Evolutionary conservation across 768 basidiomycete species (phyloP).

Genomic region (Kockovaella imperatae): DNA sequence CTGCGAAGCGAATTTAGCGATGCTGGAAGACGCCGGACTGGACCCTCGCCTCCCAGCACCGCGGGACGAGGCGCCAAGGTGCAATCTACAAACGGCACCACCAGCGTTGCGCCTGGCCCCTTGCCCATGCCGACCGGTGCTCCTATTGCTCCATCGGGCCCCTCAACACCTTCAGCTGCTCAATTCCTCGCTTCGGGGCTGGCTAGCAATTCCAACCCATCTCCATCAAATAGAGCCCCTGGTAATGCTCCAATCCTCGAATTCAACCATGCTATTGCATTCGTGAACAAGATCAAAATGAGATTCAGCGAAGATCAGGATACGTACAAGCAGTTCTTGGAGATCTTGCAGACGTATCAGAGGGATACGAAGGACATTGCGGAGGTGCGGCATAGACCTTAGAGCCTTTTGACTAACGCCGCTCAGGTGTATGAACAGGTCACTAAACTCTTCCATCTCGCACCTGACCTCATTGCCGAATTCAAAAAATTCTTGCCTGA

Average conservation of each 20-base stretch:
- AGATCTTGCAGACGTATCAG: constrained; percentile 50
- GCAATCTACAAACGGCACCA: not conserved
- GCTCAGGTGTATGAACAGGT: constrained; percentile 45
- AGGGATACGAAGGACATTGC: constrained; percentile 54
- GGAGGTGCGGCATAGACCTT: constrained; percentile 48
- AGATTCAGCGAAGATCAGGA: constrained; percentile 82
- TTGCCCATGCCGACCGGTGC: constrained; percentile 7
- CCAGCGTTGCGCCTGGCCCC: constrained; percentile 1
- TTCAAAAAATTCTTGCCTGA: constrained; percentile 46
- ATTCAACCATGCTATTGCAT: constrained; percentile 82
- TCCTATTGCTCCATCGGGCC: constrained; percentile 23
- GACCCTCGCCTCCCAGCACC: no score
- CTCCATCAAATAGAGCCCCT: not conserved
- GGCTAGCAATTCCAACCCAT: not conserved
- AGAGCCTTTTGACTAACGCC: not conserved
- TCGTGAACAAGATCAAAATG: constrained; percentile 96
- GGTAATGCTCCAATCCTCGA: constrained; percentile 26
- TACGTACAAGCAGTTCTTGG: constrained; percentile 53
- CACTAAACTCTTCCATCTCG: constrained; percentile 43
- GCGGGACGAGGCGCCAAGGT: no score
- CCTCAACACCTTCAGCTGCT: constrained; percentile 36
- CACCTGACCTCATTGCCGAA: constrained; percentile 45
- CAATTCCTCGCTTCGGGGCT: constrained; percentile 32
- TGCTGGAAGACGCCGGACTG: no score
- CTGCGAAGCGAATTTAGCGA: no score